These are phyloP conservation scores for Nigrograna mackinnonii DNA, from an alignment of 2,329 filamentous ascomycete species.

Conservation along the genomic window DNA sequence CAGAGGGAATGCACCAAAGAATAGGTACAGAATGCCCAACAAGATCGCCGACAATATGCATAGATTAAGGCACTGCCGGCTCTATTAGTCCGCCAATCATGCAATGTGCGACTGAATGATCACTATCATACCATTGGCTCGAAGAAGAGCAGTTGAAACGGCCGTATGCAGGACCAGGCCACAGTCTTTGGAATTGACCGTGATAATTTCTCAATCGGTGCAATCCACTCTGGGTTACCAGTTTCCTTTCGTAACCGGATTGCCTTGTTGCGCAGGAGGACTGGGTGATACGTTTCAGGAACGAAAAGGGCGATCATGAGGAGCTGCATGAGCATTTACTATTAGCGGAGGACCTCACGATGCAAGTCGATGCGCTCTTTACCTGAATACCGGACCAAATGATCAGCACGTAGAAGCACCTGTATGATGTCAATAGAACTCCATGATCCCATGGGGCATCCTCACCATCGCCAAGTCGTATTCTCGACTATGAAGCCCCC, in stretches of 20 bases:
- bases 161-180: slow-evolving; percentile 60
- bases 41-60: slow-evolving; percentile 83
- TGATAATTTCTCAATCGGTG: slow-evolving; percentile 74
- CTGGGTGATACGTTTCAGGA: slow-evolving; percentile 81
- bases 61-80: slow-evolving; percentile 68
- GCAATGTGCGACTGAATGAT: neutral
- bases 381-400: slow-evolving; percentile 71
- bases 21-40: slow-evolving; percentile 86
- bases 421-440: slow-evolving; percentile 39
- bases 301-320: slow-evolving; percentile 70
- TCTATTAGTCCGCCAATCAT: slow-evolving; percentile 31
- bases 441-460: slow-evolving; percentile 1
- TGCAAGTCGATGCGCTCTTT: slow-evolving; percentile 17
- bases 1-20: slow-evolving; percentile 80
- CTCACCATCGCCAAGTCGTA: slow-evolving; percentile 61
- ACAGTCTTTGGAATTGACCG: slow-evolving; percentile 65
- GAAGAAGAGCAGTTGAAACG: slow-evolving; percentile 76
- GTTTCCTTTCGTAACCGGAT: slow-evolving; percentile 70
- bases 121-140: slow-evolving; percentile 70
- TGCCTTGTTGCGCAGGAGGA: slow-evolving; percentile 75
- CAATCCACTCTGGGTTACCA: slow-evolving; percentile 74
- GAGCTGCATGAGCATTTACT: slow-evolving; percentile 49
- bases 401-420: slow-evolving; percentile 71
- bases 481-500: slow-evolving; percentile 85
- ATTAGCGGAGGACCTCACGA: neutral